phyloP scores from a whole-genome alignment of 352 stramenopile genomes.

The Elongisporangium prolatum region DNA sequence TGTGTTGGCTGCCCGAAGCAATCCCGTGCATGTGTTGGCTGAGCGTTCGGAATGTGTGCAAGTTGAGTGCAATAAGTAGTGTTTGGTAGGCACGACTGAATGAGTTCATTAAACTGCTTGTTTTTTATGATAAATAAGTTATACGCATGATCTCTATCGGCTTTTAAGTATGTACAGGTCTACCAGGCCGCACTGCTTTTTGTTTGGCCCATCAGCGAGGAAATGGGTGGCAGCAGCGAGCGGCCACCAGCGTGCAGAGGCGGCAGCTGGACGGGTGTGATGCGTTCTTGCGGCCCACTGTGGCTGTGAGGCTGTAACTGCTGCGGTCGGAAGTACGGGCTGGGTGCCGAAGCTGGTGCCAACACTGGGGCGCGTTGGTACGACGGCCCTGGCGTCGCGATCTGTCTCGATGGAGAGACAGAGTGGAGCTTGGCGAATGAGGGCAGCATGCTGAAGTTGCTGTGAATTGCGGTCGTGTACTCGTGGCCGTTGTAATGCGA shows the following conservation, averaged over 20 bases:
- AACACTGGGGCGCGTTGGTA: neutral
- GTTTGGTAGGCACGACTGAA: too few species aligned
- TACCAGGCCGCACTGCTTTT: conserved; percentile 4
- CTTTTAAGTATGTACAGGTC: neutral
- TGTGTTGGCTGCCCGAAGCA: neutral
- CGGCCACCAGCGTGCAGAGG: conserved; percentile 28
- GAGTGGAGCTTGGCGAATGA: neutral
- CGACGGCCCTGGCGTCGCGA: neutral
- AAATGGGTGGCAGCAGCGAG: conserved; percentile 44
- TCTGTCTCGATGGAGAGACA: neutral
- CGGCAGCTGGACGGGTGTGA: conserved; percentile 15
- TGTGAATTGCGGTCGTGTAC: neutral
- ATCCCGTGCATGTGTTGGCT: neutral
- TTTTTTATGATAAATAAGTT: neutral
- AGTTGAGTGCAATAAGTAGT: too few species aligned
- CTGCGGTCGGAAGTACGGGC: conserved; percentile 3
- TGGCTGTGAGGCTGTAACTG: neutral
- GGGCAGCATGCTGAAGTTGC: neutral
- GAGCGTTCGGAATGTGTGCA: too few species aligned
- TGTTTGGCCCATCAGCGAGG: conserved; percentile 28
- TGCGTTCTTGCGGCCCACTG: neutral
- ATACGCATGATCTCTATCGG: neutral
- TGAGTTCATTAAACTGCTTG: neutral
- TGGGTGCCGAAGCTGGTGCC: neutral
- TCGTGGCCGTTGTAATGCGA: neutral